Evolutionary conservation across 164 flowering plant genomes (phyloP), one percentile per base, ranked within the genome.

Genomic region (Brasenia schreberi): DNA sequence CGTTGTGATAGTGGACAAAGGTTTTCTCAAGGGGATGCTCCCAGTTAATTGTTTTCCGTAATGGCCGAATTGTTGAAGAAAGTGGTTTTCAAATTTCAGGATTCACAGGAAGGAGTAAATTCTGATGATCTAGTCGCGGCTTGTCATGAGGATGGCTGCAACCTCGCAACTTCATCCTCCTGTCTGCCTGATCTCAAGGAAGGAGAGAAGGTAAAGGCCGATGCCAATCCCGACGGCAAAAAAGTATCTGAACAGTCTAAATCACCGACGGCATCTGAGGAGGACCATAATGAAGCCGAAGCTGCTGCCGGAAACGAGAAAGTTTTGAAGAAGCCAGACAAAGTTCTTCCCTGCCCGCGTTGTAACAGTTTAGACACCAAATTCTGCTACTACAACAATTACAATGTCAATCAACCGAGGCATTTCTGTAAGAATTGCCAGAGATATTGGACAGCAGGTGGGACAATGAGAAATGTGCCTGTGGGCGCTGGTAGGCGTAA

Each of bases 381-480:
- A 43, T 71, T 71, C 18, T 71, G 73, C 58, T 71, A 71, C 56
- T 71, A 62, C 66, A 71, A 71, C 52, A 71, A 71, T 66, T 71
- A 71, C 66, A 71, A 71, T 66, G 69, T 71, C 23, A 71, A 71
- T 59, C 73, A 71, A 23, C 73, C 73, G 5, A 71, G 73, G 63
- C 73, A 71, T 58, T 71, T 71, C 66, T 71, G 73, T 65, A 71
- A 66, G 69, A 71, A 71, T 58, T 71, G 73, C 68, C 73, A 71
- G 27, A 71, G 73, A 53, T 71, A 71, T 43, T 71, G 73, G 73
- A 71, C 73, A 53, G 69, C 69, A 61, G 73, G 73, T 18, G 73
- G 73, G 19, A 66, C 69, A 19, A 71, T 71, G 73, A 71, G 73
- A 61, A 71, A 71, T 66, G 73, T 71, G 19, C 73, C 73, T 56